Evolutionary conservation across 2,329 filamentous ascomycete genomes (phyloP).

Genomic region (Phyllachora maydis): DNA sequence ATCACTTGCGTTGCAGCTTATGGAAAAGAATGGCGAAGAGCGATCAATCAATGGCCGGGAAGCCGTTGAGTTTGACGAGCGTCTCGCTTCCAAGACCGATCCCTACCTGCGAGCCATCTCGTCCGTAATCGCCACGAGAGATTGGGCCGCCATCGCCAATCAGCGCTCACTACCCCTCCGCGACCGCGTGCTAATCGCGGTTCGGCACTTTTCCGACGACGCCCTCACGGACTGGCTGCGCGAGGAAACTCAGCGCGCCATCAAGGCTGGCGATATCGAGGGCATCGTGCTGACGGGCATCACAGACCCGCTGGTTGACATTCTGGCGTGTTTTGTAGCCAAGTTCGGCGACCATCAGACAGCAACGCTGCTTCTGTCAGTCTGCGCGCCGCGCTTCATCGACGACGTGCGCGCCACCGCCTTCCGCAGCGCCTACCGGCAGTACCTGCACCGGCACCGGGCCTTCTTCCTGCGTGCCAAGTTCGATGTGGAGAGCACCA

Average conservation of each 20-base stretch:
- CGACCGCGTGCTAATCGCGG: constrained; percentile 54
- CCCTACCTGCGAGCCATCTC: constrained; percentile 66
- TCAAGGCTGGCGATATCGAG: constrained; percentile 50
- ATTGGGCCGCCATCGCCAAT: constrained; percentile 56
- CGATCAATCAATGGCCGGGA: constrained; percentile 22
- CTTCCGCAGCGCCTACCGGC: constrained; percentile 53
- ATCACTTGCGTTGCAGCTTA: constrained; percentile 43
- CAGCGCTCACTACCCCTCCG: constrained; percentile 54
- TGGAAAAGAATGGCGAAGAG: constrained; percentile 31
- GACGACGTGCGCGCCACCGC: constrained; percentile 54
- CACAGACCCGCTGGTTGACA: constrained; percentile 48
- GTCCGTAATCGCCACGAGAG: constrained; percentile 53
- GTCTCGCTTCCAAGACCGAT: constrained; percentile 43
- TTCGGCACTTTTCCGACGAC: constrained; percentile 42
- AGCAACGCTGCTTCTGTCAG: constrained; percentile 52
- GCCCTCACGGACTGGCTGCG: constrained; percentile 47
- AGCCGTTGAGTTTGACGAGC: constrained; percentile 36
- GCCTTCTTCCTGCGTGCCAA: constrained; percentile 55
- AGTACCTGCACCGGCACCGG: constrained; percentile 52
- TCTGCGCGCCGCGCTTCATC: constrained; percentile 56
- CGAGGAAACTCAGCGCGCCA: constrained; percentile 38
- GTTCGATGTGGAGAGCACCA: constrained; percentile 60
- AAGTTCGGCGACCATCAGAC: constrained; percentile 65
- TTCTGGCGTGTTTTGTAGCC: constrained; percentile 55
- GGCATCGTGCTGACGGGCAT: constrained; percentile 63